Evolutionary conservation across 2,329 filamentous ascomycete genomes (phyloP).

Genomic region (Aspergillus sp.): DNA sequence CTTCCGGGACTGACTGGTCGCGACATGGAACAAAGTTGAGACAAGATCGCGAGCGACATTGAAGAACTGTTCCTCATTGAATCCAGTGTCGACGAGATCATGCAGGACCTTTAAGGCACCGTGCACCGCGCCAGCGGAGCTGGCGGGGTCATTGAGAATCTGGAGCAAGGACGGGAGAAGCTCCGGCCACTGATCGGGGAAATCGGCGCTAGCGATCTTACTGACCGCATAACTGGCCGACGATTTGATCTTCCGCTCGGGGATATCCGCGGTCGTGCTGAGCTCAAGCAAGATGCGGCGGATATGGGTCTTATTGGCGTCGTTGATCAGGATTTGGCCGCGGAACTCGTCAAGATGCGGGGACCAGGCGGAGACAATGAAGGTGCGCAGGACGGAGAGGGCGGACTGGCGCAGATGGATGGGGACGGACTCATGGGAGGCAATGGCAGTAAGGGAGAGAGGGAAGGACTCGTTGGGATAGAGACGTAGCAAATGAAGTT

Average conservation of each 20-base stretch:
- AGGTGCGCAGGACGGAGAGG: slow-evolving; percentile 70
- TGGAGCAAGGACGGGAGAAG: slow-evolving; percentile 74
- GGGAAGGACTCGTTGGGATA: slow-evolving; percentile 67
- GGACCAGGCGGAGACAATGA: slow-evolving; percentile 81
- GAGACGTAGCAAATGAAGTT: slow-evolving; percentile 69
- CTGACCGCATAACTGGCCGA: slow-evolving; percentile 84
- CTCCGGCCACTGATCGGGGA: slow-evolving; percentile 89
- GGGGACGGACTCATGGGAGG: slow-evolving; percentile 65
- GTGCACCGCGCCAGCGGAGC: slow-evolving; percentile 73
- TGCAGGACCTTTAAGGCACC: slow-evolving; percentile 81
- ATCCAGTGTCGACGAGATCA: slow-evolving; percentile 86
- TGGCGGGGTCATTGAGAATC: slow-evolving; percentile 60
- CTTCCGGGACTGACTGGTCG: slow-evolving; percentile 67
- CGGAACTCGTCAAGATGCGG: slow-evolving; percentile 64
- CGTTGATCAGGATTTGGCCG: slow-evolving; percentile 61
- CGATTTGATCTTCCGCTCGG: slow-evolving; percentile 78
- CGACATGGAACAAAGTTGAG: slow-evolving; percentile 73
- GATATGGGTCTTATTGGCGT: slow-evolving; percentile 66
- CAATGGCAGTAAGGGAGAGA: slow-evolving; percentile 71
- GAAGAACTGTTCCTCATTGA: slow-evolving; percentile 95
- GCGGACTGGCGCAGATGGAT: slow-evolving; percentile 75
- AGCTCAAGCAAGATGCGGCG: slow-evolving; percentile 69
- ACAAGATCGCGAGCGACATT: slow-evolving; percentile 79
- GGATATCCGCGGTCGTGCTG: slow-evolving; percentile 61
- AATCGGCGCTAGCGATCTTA: slow-evolving; percentile 90